These are phyloP conservation scores for Antitrichia curtipendula DNA, from an alignment of 225 moss, liverwort and hornwort genomes.

Conservation along the genomic window DNA sequence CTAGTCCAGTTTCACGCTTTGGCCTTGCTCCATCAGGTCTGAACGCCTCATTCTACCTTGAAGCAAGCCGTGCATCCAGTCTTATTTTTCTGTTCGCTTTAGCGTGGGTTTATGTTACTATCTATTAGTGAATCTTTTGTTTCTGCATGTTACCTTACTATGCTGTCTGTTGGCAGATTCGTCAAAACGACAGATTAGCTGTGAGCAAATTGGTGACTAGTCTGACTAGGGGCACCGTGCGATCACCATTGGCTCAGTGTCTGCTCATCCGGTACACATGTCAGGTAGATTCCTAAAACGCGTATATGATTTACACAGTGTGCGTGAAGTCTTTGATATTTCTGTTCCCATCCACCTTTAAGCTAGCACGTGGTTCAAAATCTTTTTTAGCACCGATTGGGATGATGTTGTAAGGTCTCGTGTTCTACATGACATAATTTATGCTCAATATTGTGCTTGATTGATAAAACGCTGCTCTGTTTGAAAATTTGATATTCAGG, in stretches of 20 bases:
- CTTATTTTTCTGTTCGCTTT: background rate
- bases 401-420: background rate
- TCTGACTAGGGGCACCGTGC: constrained; percentile 65
- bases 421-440: background rate
- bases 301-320: background rate
- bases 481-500: constrained; percentile 15
- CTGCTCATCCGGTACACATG: constrained; percentile 81
- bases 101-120: background rate
- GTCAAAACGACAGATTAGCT: constrained; percentile 82
- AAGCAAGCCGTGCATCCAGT: background rate
- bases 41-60: background rate
- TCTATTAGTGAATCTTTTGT: background rate
- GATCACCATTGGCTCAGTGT: constrained; percentile 79
- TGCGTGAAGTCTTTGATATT: background rate
- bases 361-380: background rate
- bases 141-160: background rate
- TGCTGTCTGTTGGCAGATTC: constrained; percentile 33
- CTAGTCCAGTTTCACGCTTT: constrained; percentile 87
- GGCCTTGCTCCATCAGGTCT: constrained; percentile 79
- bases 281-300: constrained; percentile 30
- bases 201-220: constrained; percentile 83
- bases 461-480: background rate
- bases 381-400: background rate
- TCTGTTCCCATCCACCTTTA: background rate
- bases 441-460: background rate